Base-by-base conservation (phyloP, 352 stramenopile species). In the Phytophthora sojae region DNA sequence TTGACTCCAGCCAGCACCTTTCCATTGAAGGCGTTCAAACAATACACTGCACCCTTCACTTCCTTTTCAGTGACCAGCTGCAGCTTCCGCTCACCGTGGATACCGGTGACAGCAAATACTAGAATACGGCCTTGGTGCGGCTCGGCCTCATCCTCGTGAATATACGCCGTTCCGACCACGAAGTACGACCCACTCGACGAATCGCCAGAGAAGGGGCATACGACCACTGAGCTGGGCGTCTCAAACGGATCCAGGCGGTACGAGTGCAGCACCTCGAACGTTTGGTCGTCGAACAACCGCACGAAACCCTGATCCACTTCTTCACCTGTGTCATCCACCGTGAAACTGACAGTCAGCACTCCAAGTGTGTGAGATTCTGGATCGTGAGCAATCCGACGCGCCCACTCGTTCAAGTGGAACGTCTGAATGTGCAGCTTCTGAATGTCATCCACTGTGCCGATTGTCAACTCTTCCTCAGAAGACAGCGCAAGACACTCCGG, bases 341-440 rank as follows among this genome's bases (percentile, higher is more conserved):
- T 85, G 57, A 96, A 94, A 56, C 86, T 94, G 21, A 95, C 69
- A 2, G 89, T 97, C 12, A 92, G 69, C 23, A 98, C 90, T 17
- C 81, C 89, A 17, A 98, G 77, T 11, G 89, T 96, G 57, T 95
- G 86, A 0, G 90, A 95, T 32, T 91, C 72, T 3, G 77, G 62
- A 49, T 94, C 88, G 59, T 97, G 88, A n/a, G 92, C 87, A 69
- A 99, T 97, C 63, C 94, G 83, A 25, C 96, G 91, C 2, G 97
- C 95, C 76, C 93, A 97, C 78, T 99, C 97, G 35, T 96, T 94
- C 15, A 99, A 71, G 58, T 90, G 93, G 64, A 98, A 96, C 35
- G 97, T 98, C 63, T 98, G 97, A 54, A 99, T 98, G 82, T 99
- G 97, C 39, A 99, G 88, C 71, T 99, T 99, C 72, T 99, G 97